Percentiles rank a stretch among this genome's conserved stretches.
These are phyloP conservation scores for Nakataea oryzae DNA, from an alignment of 2,329 filamentous ascomycete species.

Conservation along the genomic window DNA sequence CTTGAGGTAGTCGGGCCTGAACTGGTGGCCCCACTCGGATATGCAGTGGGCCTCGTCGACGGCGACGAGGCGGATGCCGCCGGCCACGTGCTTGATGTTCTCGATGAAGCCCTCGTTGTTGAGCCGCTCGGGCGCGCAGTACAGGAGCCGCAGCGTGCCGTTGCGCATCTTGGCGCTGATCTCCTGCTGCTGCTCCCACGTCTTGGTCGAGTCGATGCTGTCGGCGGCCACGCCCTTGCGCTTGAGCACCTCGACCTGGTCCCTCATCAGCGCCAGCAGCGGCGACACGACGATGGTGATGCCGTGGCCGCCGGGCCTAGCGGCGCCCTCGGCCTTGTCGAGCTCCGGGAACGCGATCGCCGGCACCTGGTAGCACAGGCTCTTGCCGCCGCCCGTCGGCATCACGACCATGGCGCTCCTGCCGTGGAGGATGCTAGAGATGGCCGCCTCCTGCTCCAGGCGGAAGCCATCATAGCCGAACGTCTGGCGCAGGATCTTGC, in stretches of 20 bases:
- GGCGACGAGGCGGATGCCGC: slow-evolving; percentile 74
- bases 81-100: slow-evolving; percentile 62
- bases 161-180: slow-evolving; percentile 78
- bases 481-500: slow-evolving; percentile 21
- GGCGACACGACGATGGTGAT: slow-evolving; percentile 85
- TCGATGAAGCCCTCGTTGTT: slow-evolving; percentile 66
- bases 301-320: slow-evolving; percentile 24
- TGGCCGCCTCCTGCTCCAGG: slow-evolving; percentile 32
- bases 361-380: slow-evolving; percentile 37
- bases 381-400: slow-evolving; percentile 38
- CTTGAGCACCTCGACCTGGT: slow-evolving; percentile 71
- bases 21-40: slow-evolving; percentile 97
- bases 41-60: slow-evolving; percentile 96
- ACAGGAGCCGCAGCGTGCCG: slow-evolving; percentile 71
- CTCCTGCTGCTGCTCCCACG: slow-evolving; percentile 50
- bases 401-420: slow-evolving; percentile 32
- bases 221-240: slow-evolving; percentile 66
- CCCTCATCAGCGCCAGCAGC: slow-evolving; percentile 84
- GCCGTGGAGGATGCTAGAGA: slow-evolving; percentile 23
- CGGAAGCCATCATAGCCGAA: slow-evolving; percentile 30
- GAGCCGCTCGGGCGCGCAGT: slow-evolving; percentile 89
- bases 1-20: slow-evolving; percentile 74
- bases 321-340: slow-evolving; percentile 19
- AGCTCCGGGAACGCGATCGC: slow-evolving; percentile 33
- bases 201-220: slow-evolving; percentile 79